Evolutionary conservation across 75 land plant genomes (phyloP).

Genomic region (Selaginella moellendorffii): DNA sequence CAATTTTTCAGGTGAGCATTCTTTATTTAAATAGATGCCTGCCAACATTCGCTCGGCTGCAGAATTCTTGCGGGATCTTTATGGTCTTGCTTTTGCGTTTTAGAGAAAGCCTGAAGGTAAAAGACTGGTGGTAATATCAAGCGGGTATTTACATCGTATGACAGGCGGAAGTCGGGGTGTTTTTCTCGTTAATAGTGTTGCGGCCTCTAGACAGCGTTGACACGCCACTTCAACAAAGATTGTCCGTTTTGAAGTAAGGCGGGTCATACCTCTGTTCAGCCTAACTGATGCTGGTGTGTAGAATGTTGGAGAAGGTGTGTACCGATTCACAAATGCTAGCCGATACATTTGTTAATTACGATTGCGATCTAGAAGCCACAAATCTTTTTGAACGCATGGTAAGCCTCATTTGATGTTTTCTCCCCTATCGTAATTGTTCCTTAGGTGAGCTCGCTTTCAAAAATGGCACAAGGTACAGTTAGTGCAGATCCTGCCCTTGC

Average conservation of each 20-base stretch:
- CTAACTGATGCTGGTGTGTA: constrained; percentile 16
- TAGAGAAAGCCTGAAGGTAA: constrained; percentile 88
- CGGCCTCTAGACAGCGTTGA: constrained; percentile 71
- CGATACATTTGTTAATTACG: constrained; percentile 90
- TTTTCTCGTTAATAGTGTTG: constrained; percentile 75
- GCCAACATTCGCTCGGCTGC: constrained; percentile 8
- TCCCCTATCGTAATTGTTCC: constrained; percentile 6
- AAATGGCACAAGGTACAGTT: constrained; percentile 70
- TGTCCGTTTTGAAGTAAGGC: constrained; percentile 58
- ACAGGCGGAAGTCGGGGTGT: constrained; percentile 88
- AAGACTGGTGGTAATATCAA: neutral
- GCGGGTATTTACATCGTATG: constrained; percentile 3
- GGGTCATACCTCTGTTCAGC: neutral
- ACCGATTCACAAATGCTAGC: constrained; percentile 90
- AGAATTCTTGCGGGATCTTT: constrained; percentile 70
- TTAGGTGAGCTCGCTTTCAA: constrained; percentile 73
- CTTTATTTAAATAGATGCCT: neutral
- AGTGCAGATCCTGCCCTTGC: constrained; percentile 53
- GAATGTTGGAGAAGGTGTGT: constrained; percentile 91
- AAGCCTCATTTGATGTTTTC: constrained; percentile 1
- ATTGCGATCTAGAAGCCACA: constrained; percentile 84
- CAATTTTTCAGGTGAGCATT: constrained; percentile 64
- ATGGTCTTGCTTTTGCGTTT: constrained; percentile 64
- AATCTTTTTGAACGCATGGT: constrained; percentile 98
- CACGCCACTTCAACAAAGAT: constrained; percentile 38